Percentiles rank a stretch among this genome's conserved stretches.
Evolutionary conservation across 768 basidiomycete species (phyloP).

Genomic region (Xerocomellus chrysenteron): DNA sequence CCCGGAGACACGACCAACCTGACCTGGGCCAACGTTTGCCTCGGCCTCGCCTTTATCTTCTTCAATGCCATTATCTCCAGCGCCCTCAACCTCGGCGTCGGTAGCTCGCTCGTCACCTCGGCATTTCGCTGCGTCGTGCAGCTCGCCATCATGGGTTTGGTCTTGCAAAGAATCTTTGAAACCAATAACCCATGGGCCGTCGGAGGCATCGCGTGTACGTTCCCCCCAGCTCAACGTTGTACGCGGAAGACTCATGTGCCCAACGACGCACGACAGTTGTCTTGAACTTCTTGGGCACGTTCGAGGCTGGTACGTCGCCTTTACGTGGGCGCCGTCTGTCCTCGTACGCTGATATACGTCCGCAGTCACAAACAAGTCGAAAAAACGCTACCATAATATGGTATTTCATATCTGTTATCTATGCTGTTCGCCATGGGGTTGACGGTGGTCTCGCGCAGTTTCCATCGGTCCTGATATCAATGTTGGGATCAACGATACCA

Average conservation of each 20-base stretch:
- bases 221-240: neutral
- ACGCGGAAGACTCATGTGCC: neutral
- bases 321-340: neutral
- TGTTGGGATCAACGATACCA: slow-evolving; percentile 77
- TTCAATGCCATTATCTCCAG: slow-evolving; percentile 69
- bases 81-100: slow-evolving; percentile 65
- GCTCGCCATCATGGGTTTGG: slow-evolving; percentile 67
- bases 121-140: slow-evolving; percentile 76
- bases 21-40: slow-evolving; percentile 70
- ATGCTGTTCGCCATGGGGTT: neutral
- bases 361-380: slow-evolving; percentile 75
- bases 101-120: slow-evolving; percentile 63
- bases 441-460: slow-evolving; percentile 42
- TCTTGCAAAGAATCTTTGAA: slow-evolving; percentile 74
- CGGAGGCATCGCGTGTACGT: slow-evolving; percentile 68
- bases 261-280: slow-evolving; percentile 42
- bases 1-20: slow-evolving; percentile 36
- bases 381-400: slow-evolving; percentile 72
- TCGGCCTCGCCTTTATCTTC: slow-evolving; percentile 73
- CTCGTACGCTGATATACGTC: neutral
- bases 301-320: slow-evolving; percentile 61
- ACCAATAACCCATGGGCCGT: slow-evolving; percentile 75
- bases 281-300: slow-evolving; percentile 73
- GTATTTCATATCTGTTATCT: slow-evolving; percentile 35
- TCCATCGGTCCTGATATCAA: slow-evolving; percentile 58